phyloP scores from a whole-genome alignment of 1,284 basidiomycete genomes.

The Fomes fomentarius region DNA sequence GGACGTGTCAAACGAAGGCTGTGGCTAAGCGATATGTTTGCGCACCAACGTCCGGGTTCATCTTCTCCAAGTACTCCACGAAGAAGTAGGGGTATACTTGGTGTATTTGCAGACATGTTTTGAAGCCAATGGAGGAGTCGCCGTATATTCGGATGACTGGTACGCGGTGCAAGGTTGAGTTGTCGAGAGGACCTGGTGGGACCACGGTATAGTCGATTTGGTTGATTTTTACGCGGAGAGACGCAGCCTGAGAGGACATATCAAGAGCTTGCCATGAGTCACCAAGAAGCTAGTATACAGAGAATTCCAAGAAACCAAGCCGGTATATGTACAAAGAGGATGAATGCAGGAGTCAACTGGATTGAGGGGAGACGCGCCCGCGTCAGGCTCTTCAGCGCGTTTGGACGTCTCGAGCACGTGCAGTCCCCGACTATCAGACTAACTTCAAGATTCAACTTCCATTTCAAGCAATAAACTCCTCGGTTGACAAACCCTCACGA shows the following conservation, averaged over 20 bases:
- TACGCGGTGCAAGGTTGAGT: constrained; percentile 60
- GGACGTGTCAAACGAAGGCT: background rate
- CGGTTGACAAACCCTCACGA: constrained; percentile 1
- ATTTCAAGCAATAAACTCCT: too few relatives aligned
- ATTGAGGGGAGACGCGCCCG: background rate
- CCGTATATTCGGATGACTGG: constrained; percentile 92
- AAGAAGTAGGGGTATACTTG: constrained; percentile 86
- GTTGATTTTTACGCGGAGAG: constrained; percentile 60
- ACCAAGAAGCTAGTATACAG: constrained; percentile 12
- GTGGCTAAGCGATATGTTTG: constrained; percentile 5
- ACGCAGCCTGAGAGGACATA: constrained; percentile 28
- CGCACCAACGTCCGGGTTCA: constrained; percentile 54
- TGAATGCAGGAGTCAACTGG: background rate
- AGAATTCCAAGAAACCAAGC: background rate
- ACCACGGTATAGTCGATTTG: constrained; percentile 69
- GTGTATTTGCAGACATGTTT: constrained; percentile 89
- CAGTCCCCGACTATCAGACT: too few relatives aligned
- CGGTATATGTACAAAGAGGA: constrained; percentile 16
- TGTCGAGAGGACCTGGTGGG: constrained; percentile 63
- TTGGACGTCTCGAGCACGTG: constrained; percentile 20
- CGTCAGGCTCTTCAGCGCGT: too few relatives aligned
- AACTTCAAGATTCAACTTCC: too few relatives aligned
- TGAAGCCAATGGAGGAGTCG: constrained; percentile 75
- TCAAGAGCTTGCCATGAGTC: constrained; percentile 8
- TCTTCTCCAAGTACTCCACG: constrained; percentile 65